Base-by-base conservation (phyloP, 169 alveolate species). In the Pseudocohnilembus persalinus region DNA sequence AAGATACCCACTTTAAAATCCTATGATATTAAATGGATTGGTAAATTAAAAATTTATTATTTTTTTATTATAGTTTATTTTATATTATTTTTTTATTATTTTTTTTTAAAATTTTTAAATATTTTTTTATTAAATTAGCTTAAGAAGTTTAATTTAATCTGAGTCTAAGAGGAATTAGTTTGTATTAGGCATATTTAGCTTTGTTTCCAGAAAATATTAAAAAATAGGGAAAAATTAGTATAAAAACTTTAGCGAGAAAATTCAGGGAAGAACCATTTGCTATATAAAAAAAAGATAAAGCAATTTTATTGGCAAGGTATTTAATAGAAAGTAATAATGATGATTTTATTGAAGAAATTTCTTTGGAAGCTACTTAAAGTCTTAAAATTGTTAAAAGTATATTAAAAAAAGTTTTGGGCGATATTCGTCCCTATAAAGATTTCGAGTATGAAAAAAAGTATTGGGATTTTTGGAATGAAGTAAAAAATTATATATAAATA, bases 351-450 rank as follows among this genome's bases (percentile, higher is more conserved):
- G 87, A 82, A 34, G 73, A n/a, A n/a, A n/a, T 82, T 32, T 73
- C 72, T 33, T 73, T 82, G 11, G 87, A 82, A 15, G 32, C 28
- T 15, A 49, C 64, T 31, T 74, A 82, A 33, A 82, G 82, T 11
- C 35, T 73, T 73, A 80, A 24, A 1, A 82, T 78, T 33, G 87
- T 82, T 4, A 74, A 34, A 29, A 82, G 87, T 29, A 74, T 82
- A n/a, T 82, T 82, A 73, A 82, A 65, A 6, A 82, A 82, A 29
- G 33, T 82, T 28, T 15, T 82, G 34, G 87, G 87, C 24, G 75
- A 82, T 11, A 20, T 49, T 11, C 4, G 20, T 11, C 4, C 4
- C 68, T 49, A 49, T 49, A 20, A 20, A 11, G 20, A 49, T 20
- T 11, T 49, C 4, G 68, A 49, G 4, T 49, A 11, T 20, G 68